These are phyloP conservation scores for Stagonosporopsis vannaccii DNA, from an alignment of 2,329 filamentous ascomycete genomes.

Conservation along the genomic window DNA sequence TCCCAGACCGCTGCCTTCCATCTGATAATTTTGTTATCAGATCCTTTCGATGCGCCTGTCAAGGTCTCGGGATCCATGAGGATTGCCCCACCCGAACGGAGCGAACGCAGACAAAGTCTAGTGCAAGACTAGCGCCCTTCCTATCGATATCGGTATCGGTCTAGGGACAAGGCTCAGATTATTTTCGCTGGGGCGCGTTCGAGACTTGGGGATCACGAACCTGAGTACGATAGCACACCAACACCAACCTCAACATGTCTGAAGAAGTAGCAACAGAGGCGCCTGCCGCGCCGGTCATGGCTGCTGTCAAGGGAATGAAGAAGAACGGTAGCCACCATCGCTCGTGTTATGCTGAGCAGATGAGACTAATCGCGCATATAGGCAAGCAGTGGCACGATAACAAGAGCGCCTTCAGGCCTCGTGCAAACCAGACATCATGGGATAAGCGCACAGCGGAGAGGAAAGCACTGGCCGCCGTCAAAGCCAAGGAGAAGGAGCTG, in stretches of 20 bases:
- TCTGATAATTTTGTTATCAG: constrained; percentile 28
- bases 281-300: constrained; percentile 46
- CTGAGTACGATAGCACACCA: constrained; percentile 9
- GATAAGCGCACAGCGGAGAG: constrained; percentile 77
- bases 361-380: constrained; percentile 50
- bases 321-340: constrained; percentile 71
- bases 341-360: not conserved
- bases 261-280: constrained; percentile 51
- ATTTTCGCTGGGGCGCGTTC: constrained; percentile 27
- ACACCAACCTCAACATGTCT: constrained; percentile 33
- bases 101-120: constrained; percentile 3
- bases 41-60: constrained; percentile 2
- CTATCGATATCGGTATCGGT: constrained; percentile 38
- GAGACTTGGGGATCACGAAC: constrained; percentile 23
- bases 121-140: constrained; percentile 7
- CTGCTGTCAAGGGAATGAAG: constrained; percentile 67
- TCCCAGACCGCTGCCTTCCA: constrained; percentile 31
- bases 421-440: constrained; percentile 78
- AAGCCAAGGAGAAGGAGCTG: constrained; percentile 94
- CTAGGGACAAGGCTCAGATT: constrained; percentile 25
- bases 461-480: constrained; percentile 75
- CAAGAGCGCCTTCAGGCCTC: constrained; percentile 86
- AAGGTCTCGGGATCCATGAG: not conserved
- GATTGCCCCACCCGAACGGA: constrained; percentile 18
- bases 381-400: constrained; percentile 93